A percentile compares a stretch with the other conserved stretches of the same genome.
Conservation (phyloP, 495 filamentous ascomycete genomes). For the Hypoxylon subgilvum region DNA sequence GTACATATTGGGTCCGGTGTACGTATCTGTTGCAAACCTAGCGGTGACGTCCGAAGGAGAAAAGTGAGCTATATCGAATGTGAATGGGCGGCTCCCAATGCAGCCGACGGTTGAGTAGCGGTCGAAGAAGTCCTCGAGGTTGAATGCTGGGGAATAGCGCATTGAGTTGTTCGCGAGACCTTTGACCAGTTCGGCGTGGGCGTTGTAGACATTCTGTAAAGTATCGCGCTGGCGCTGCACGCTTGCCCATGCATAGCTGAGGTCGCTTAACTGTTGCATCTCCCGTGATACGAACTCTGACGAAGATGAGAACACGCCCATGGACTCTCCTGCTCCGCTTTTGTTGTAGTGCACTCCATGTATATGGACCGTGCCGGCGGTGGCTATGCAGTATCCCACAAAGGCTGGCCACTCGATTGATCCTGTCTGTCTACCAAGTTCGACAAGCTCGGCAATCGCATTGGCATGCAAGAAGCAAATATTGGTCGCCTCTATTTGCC, state of each 20-base stretch:
- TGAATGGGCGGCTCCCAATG: constrained; percentile 49
- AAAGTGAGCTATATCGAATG: constrained; percentile 59
- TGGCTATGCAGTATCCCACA: constrained; percentile 80
- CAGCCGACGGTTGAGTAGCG: constrained; percentile 64
- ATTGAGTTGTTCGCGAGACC: constrained; percentile 62
- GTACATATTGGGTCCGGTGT: constrained; percentile 51
- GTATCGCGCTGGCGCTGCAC: constrained; percentile 80
- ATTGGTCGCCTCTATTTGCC: constrained; percentile 88
- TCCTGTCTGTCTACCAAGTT: constrained; percentile 68
- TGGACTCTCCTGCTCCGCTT: constrained; percentile 66
- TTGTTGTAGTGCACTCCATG: constrained; percentile 80
- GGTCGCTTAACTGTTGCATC: constrained; percentile 76
- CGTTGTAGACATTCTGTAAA: constrained; percentile 72
- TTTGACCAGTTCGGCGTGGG: constrained; percentile 75
- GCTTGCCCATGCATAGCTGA: constrained; percentile 75
- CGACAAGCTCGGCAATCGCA: constrained; percentile 81
- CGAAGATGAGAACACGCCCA: constrained; percentile 57
- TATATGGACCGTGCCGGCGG: constrained; percentile 82
- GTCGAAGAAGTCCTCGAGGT: constrained; percentile 86
- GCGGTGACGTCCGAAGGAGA: constrained; percentile 60
- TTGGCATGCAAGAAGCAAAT: constrained; percentile 87
- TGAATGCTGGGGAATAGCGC: constrained; percentile 77
- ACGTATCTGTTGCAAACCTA: constrained; percentile 56
- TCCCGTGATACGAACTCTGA: constrained; percentile 75
- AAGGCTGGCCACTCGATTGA: constrained; percentile 83